Conservation (phyloP, 768 basidiomycete genomes). For the Mycena rosella region DNA sequence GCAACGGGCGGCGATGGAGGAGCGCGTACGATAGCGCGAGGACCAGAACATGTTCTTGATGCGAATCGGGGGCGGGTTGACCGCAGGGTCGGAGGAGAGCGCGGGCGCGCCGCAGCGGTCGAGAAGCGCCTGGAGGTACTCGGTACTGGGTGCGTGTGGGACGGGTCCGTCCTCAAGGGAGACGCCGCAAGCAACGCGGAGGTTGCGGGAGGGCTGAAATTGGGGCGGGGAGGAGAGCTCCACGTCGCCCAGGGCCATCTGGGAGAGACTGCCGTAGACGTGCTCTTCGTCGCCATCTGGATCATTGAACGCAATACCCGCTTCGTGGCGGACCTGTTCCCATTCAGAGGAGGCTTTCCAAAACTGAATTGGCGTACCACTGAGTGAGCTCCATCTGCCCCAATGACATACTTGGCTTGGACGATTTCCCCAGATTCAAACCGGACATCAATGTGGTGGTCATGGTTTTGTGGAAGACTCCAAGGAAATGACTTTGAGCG, state of each 20-base stretch:
- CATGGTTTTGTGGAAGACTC: constrained; percentile 44
- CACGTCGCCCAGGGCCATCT: constrained; percentile 64
- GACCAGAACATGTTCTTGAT: no score
- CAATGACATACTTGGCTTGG: constrained; percentile 60
- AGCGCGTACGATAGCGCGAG: constrained; percentile 59
- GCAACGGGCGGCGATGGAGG: constrained; percentile 56
- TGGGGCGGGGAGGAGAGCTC: constrained; percentile 47
- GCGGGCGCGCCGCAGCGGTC: constrained; percentile 53
- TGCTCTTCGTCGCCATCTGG: constrained; percentile 49
- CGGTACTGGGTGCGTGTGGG: constrained; percentile 52
- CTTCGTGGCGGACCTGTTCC: constrained; percentile 57
- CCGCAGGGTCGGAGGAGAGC: constrained; percentile 49
- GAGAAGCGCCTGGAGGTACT: constrained; percentile 58
- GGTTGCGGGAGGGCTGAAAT: constrained; percentile 38
- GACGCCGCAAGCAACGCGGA: constrained; percentile 48
- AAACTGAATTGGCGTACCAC: constrained; percentile 43
- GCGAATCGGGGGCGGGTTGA: no score
- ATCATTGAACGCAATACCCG: constrained; percentile 59
- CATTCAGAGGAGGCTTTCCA: constrained; percentile 1
- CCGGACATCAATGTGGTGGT: constrained; percentile 48
- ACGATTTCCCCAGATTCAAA: constrained; percentile 63
- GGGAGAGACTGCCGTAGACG: constrained; percentile 46
- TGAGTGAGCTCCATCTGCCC: constrained; percentile 65
- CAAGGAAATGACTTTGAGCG: constrained; percentile 55
- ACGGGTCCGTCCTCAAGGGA: constrained; percentile 50